Base-by-base conservation (phyloP, 331 rosid genomes). In the Stylosanthes scabra region DNA sequence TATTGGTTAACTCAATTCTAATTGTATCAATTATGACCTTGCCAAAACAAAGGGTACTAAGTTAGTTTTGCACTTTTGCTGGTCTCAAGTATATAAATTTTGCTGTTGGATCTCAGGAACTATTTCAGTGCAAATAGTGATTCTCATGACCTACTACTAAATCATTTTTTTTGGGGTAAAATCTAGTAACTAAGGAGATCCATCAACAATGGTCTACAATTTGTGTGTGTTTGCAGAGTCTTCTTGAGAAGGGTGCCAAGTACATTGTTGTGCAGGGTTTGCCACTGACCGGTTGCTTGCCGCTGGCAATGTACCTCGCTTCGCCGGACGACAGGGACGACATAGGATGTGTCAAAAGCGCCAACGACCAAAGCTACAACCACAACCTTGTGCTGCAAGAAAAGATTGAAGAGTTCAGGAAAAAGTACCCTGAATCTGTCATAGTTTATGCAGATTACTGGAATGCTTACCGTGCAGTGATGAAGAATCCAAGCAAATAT, bases 241-340 rank as follows among this genome's bases (percentile, higher is more conserved):
- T 95, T 74, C 81, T 95, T 31, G 67, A 88, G 71, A 92, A 81
- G 78, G 99, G 99, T 59, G 99, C 97, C 10, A 90, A 92, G 75
- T 88, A 90, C 77, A 60, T 95, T 47, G 91, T 92, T 0, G 94
- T 95, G 63, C 93, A 95, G 65, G 92, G 97, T 46, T 62, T 85
- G n/a, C 99, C 99, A 28, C 68, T 73, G 15, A 80, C 87, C 2
- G 99, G 97, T 16, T 95, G 99, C 75, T 64, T 95, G 11, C 82
- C 99, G 0, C 68, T 95, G 27, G 41, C 99, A 47, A 79, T 95
- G 93, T 64, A 82, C 12, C 75, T 95, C 10, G 81, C 96, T 31
- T 27, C 91, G 5, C 86, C 31, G 51, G 82, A 76, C 3, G 92
- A 95, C 54, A 85, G 97, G 28, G 99, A 95, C 37, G 77, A 82